A percentile compares a stretch with the other conserved stretches of the same genome.
These are phyloP conservation scores for Mycena alexandri DNA, from an alignment of 768 basidiomycete genomes.

Conservation along the genomic window DNA sequence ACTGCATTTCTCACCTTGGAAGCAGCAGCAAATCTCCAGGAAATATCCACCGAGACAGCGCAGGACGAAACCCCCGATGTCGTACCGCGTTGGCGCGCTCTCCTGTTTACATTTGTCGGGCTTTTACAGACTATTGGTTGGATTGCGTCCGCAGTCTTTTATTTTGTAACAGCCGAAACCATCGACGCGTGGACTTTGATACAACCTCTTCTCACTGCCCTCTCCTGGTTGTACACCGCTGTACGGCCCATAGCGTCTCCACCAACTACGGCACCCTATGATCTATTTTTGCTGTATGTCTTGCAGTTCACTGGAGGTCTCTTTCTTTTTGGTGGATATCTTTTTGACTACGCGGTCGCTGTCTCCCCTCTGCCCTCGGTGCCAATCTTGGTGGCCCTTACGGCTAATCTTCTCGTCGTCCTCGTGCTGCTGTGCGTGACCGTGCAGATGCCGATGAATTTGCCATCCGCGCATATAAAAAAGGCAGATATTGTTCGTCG, in stretches of 20 bases:
- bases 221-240: conserved; percentile 77
- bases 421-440: conserved; percentile 60
- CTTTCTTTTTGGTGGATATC: conserved; percentile 63
- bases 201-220: conserved; percentile 60
- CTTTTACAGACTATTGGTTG: conserved; percentile 69
- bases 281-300: conserved; percentile 71
- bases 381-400: conserved; percentile 43
- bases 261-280: conserved; percentile 68
- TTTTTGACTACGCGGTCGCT: conserved; percentile 64
- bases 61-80: neutral
- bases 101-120: conserved; percentile 68
- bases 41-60: conserved; percentile 10
- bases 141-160: conserved; percentile 68
- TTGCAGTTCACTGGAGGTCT: conserved; percentile 59
- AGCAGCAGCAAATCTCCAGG: conserved; percentile 10
- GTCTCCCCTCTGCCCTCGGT: conserved; percentile 56
- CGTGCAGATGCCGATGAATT: conserved; percentile 72
- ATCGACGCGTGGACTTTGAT: conserved; percentile 50
- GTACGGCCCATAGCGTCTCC: conserved; percentile 67
- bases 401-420: conserved; percentile 59
- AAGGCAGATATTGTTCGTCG: conserved; percentile 72
- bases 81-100: conserved; percentile 70
- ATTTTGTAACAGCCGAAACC: conserved; percentile 49
- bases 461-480: conserved; percentile 66
- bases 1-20: conserved; percentile 34